These are phyloP conservation scores for Incumbomyces delicatus DNA, from an alignment of 2,329 filamentous ascomycete genomes.

Conservation along the genomic window DNA sequence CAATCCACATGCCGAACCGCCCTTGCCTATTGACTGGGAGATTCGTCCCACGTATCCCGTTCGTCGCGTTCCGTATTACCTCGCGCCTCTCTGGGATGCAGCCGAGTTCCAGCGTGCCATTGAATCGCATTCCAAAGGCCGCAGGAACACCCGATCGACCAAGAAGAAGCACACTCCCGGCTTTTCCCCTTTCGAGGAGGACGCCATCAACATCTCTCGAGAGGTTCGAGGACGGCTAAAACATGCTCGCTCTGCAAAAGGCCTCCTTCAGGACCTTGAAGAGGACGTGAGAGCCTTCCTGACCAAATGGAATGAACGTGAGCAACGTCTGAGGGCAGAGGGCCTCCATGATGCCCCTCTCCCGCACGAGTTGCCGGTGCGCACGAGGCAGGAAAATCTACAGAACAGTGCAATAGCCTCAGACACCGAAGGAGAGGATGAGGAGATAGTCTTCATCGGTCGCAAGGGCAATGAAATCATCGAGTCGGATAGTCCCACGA, in stretches of 20 bases:
- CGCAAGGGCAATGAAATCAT: constrained; percentile 47
- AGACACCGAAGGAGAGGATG: constrained; percentile 44
- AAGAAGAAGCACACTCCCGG: constrained; percentile 27
- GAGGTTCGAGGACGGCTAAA: constrained; percentile 75
- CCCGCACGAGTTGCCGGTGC: constrained; percentile 8
- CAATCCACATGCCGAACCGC: constrained; percentile 79
- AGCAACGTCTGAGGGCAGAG: constrained; percentile 37
- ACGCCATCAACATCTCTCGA: constrained; percentile 52
- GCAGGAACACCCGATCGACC: constrained; percentile 29
- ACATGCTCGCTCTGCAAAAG: constrained; percentile 65
- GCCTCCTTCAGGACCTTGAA: constrained; percentile 74
- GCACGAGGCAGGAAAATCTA: constrained; percentile 9
- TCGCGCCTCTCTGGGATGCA: constrained; percentile 74
- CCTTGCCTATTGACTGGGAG: constrained; percentile 72
- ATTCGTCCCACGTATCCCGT: constrained; percentile 71
- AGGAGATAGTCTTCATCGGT: constrained; percentile 87
- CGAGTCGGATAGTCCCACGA: constrained; percentile 45
- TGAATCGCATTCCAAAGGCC: constrained; percentile 28
- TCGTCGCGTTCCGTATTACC: constrained; percentile 69
- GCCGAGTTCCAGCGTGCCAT: constrained; percentile 36
- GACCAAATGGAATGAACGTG: constrained; percentile 46
- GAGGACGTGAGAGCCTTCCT: constrained; percentile 73
- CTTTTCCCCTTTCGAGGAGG: constrained; percentile 26
- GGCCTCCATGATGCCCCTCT: constrained; percentile 36
- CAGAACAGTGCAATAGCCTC: not conserved